Percentiles rank a stretch among this genome's conserved stretches.
These are phyloP conservation scores for Aspergillus sp. DNA, from an alignment of 2,329 filamentous ascomycete genomes.

Conservation along the genomic window DNA sequence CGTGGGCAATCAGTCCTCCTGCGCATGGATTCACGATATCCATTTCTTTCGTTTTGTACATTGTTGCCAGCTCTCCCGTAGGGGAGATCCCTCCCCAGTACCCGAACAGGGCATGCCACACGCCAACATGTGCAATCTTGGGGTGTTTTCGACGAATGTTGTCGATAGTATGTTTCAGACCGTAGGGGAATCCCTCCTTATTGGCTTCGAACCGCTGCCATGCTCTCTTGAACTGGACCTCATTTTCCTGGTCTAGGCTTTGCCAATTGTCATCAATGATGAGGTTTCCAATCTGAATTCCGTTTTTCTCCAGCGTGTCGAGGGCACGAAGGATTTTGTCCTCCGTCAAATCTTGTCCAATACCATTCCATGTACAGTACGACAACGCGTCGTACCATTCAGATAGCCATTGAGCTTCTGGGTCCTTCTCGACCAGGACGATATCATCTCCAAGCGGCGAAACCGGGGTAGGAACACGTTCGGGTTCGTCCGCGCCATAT, in stretches of 20 bases:
- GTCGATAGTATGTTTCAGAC: constrained; percentile 69
- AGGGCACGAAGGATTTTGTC: constrained; percentile 76
- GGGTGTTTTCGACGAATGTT: constrained; percentile 69
- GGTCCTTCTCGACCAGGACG: constrained; percentile 41
- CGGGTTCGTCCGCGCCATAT: constrained; percentile 19
- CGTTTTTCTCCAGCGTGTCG: constrained; percentile 65
- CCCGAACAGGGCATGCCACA: constrained; percentile 87
- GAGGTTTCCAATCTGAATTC: constrained; percentile 76
- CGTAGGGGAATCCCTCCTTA: constrained; percentile 71
- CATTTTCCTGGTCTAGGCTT: constrained; percentile 60
- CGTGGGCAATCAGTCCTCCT: constrained; percentile 43
- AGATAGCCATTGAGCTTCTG: constrained; percentile 64
- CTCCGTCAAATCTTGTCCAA: constrained; percentile 80
- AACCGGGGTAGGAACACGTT: constrained; percentile 17
- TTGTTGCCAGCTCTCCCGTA: constrained; percentile 68
- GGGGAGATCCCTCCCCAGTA: constrained; percentile 91
- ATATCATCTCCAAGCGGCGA: constrained; percentile 42
- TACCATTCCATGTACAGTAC: constrained; percentile 95
- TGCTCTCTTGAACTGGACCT: constrained; percentile 51
- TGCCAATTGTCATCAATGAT: constrained; percentile 99
- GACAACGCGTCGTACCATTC: constrained; percentile 91
- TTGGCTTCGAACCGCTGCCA: constrained; percentile 90
- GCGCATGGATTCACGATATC: constrained; percentile 53
- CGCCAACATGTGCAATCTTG: constrained; percentile 77
- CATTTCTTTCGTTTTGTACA: constrained; percentile 71